Percentiles rank a stretch among this genome's conserved stretches.
These are phyloP conservation scores for Poterioochromonas sp. DNA, from an alignment of 352 stramenopile genomes.

Conservation along the genomic window DNA sequence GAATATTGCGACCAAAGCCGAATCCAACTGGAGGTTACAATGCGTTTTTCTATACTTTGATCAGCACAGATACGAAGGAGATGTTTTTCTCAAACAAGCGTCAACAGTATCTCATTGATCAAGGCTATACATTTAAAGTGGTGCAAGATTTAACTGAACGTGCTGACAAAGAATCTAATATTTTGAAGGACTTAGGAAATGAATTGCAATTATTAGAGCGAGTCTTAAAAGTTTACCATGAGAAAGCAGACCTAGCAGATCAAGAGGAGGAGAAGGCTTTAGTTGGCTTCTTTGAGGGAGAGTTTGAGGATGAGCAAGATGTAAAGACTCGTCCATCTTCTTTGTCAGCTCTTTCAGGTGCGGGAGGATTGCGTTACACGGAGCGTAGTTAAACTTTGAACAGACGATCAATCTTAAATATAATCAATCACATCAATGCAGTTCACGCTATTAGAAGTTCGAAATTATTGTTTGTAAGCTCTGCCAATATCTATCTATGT, in stretches of 20 bases:
- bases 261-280: constrained; percentile 36
- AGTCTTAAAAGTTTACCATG: constrained; percentile 20
- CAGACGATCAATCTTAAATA: too few species aligned
- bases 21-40: constrained; percentile 89
- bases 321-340: too few species aligned
- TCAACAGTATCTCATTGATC: constrained; percentile 98
- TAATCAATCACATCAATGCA: too few species aligned
- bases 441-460: too few species aligned
- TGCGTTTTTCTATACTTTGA: constrained; percentile 99
- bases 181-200: constrained; percentile 53
- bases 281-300: neutral
- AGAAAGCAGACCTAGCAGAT: constrained; percentile 28
- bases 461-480: too few species aligned
- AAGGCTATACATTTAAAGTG: constrained; percentile 99
- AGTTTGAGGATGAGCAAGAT: constrained; percentile 2
- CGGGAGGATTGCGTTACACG: too few species aligned
- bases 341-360: too few species aligned
- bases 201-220: constrained; percentile 41
- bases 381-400: too few species aligned
- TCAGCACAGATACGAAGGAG: constrained; percentile 94
- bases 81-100: constrained; percentile 99
- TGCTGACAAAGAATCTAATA: constrained; percentile 22
- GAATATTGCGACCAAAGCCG: constrained; percentile 95
- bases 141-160: neutral
- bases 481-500: too few species aligned